Evolutionary conservation across 495 filamentous ascomycete species (phyloP).

Genomic region (Hyaloscypha bicolor): DNA sequence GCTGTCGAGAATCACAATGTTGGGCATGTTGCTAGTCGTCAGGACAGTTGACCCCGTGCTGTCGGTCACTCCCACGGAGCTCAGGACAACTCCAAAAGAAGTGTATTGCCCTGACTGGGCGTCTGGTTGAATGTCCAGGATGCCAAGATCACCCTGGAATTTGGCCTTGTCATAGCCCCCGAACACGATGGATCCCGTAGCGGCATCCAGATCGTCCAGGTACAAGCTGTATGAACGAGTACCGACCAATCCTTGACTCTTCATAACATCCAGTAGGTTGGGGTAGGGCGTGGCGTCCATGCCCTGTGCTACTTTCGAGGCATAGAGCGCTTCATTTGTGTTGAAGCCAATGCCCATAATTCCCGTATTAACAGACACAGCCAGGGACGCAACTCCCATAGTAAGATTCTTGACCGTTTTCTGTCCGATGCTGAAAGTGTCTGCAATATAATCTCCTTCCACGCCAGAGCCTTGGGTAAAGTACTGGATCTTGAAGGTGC

Average conservation of each 20-base stretch:
- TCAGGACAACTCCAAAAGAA: neutral
- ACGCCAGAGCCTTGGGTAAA: slow-evolving; percentile 62
- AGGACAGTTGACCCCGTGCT: slow-evolving; percentile 31
- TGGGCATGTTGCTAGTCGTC: slow-evolving; percentile 51
- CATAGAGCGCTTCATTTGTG: slow-evolving; percentile 64
- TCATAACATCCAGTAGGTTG: slow-evolving; percentile 76
- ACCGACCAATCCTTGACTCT: slow-evolving; percentile 66
- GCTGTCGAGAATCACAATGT: slow-evolving; percentile 78
- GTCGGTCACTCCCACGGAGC: slow-evolving; percentile 6
- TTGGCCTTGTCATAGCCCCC: slow-evolving; percentile 87
- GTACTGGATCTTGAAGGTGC: slow-evolving; percentile 79
- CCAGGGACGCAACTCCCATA: slow-evolving; percentile 76
- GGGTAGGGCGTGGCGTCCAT: slow-evolving; percentile 55
- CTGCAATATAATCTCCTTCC: slow-evolving; percentile 74
- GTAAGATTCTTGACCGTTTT: slow-evolving; percentile 66
- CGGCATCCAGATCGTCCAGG: slow-evolving; percentile 60
- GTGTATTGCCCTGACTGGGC: neutral
- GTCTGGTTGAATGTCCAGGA: slow-evolving; percentile 5
- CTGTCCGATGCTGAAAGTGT: slow-evolving; percentile 70
- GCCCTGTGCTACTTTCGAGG: slow-evolving; percentile 37
- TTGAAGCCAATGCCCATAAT: slow-evolving; percentile 87
- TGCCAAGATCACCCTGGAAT: slow-evolving; percentile 68
- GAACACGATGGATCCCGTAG: slow-evolving; percentile 79
- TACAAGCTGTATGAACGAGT: slow-evolving; percentile 83
- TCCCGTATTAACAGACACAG: slow-evolving; percentile 70